Conservation (phyloP, 2,329 filamentous ascomycete species). For the Diaporthe sp. region DNA sequence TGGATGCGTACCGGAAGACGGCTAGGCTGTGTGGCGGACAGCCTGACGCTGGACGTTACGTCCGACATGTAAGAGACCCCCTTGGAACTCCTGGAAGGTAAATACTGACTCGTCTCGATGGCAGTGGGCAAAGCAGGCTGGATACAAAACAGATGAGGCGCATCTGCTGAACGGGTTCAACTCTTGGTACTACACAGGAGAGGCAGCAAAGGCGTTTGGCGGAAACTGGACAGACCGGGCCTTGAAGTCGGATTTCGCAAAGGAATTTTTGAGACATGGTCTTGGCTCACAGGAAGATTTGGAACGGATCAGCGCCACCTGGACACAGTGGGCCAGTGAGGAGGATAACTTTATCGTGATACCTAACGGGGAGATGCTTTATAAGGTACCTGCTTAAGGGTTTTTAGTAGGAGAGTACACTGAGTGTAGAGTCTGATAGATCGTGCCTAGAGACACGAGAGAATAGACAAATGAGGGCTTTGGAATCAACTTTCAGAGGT, state of each 20-base stretch:
- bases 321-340: conserved; percentile 32
- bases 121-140: conserved; percentile 39
- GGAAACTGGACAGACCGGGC: conserved; percentile 37
- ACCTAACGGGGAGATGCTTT: conserved; percentile 38
- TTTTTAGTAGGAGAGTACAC: background rate
- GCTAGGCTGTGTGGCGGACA: conserved; percentile 34
- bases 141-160: background rate
- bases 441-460: too few species aligned
- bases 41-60: conserved; percentile 37
- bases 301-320: conserved; percentile 29
- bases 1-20: conserved; percentile 18
- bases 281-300: conserved; percentile 33
- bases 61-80: conserved; percentile 18
- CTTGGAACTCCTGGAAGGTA: rapidly evolving
- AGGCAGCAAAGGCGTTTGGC: conserved; percentile 33
- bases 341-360: conserved; percentile 37
- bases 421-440: background rate
- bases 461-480: too few species aligned
- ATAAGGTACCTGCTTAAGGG: conserved; percentile 20
- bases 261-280: conserved; percentile 16
- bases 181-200: conserved; percentile 38
- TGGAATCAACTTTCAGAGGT: too few species aligned
- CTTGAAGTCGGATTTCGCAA: conserved; percentile 36
- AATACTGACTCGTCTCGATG: background rate
- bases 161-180: conserved; percentile 15